Evolutionary conservation across 768 basidiomycete species (phyloP).

Genomic region (Pleurotus eryngii): DNA sequence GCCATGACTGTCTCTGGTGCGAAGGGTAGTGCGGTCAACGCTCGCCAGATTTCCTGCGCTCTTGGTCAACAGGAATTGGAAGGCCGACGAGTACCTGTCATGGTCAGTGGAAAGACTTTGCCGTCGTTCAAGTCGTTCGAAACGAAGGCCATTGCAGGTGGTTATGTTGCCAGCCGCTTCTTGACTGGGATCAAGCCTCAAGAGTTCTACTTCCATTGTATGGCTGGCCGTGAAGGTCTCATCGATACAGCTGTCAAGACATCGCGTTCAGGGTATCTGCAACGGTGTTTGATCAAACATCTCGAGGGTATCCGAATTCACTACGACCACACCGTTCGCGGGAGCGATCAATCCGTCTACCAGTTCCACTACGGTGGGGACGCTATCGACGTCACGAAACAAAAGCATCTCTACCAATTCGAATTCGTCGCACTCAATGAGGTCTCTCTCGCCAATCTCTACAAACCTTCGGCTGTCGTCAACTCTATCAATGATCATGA

Average conservation of each 20-base stretch:
- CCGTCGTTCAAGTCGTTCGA: constrained; percentile 97
- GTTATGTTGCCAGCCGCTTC: constrained; percentile 97
- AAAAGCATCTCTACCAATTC: constrained; percentile 93
- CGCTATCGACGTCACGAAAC: constrained; percentile 93
- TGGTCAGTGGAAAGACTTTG: constrained; percentile 98
- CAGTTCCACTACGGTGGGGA: constrained; percentile 99
- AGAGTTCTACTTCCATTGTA: constrained; percentile 99
- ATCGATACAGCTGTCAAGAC: constrained; percentile 99
- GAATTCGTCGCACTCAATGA: constrained; percentile 91
- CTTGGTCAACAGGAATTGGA: constrained; percentile 98
- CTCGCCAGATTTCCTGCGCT: constrained; percentile 95
- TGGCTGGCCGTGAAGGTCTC: constrained; percentile 98
- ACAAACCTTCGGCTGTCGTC: constrained; percentile 57
- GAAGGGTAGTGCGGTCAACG: constrained; percentile 97
- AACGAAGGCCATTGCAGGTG: constrained; percentile 97
- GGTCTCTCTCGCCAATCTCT: constrained; percentile 68
- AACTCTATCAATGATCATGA: constrained; percentile 61
- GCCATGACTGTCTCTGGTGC: constrained; percentile 98
- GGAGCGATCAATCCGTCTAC: constrained; percentile 88
- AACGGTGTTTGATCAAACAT: constrained; percentile 98
- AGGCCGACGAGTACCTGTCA: constrained; percentile 96
- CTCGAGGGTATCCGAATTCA: constrained; percentile 95
- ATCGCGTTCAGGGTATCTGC: constrained; percentile 95
- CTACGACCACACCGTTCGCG: constrained; percentile 97
- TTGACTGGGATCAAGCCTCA: constrained; percentile 97